A percentile compares a stretch with the other conserved stretches of the same genome.
Evolutionary conservation across 805 yeast genomes (phyloP).

Genomic region (Metschnikowia kofuensis): DNA sequence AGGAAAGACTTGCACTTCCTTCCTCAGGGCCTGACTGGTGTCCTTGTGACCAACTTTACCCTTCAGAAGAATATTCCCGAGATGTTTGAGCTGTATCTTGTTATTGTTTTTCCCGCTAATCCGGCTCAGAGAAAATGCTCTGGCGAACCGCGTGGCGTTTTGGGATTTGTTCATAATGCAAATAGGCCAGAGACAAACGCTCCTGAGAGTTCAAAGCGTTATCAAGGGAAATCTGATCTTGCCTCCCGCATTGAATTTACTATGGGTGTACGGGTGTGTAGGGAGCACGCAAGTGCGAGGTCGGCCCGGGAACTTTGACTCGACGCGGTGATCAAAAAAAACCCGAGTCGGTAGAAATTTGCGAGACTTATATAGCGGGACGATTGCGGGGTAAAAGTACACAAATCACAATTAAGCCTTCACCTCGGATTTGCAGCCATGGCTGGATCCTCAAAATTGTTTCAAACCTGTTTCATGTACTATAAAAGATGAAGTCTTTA

Average conservation of each 20-base stretch:
- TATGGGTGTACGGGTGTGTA: slow-evolving; percentile 1
- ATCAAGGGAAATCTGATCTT: background rate
- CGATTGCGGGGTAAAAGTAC: background rate
- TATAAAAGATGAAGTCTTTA: background rate
- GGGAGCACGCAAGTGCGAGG: slow-evolving; percentile 3
- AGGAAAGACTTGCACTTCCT: slow-evolving; percentile 1
- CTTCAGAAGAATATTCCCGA: slow-evolving; percentile 32
- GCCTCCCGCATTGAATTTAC: background rate
- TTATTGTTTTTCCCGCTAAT: slow-evolving; percentile 1
- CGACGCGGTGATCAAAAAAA: background rate
- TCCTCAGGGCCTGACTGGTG: background rate
- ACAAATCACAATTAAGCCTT: too few species aligned
- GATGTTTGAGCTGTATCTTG: slow-evolving; percentile 27
- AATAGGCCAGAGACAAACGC: background rate
- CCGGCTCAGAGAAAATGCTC: slow-evolving; percentile 2
- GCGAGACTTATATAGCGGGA: background rate
- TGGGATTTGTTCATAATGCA: background rate
- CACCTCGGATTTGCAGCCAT: background rate
- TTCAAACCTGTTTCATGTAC: background rate
- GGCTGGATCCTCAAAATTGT: too few species aligned
- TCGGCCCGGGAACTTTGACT: background rate
- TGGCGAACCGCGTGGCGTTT: background rate
- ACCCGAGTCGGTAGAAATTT: background rate
- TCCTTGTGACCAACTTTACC: slow-evolving; percentile 24
- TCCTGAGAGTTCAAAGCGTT: background rate